Conservation (phyloP, 345 rosid species). For the Geranium rotundifolium region DNA sequence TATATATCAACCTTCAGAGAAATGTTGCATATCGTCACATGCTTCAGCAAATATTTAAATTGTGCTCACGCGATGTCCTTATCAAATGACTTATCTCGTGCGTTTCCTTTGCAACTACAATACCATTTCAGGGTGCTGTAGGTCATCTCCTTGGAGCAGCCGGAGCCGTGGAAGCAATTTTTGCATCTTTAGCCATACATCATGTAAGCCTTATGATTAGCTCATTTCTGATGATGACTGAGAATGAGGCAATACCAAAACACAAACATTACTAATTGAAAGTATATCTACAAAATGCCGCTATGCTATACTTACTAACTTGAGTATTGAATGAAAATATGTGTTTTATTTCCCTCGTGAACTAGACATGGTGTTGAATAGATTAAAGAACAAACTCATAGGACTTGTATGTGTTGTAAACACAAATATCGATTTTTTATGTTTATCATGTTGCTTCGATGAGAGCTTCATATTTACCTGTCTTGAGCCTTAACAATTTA, state of each 20-base stretch:
- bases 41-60: not conserved
- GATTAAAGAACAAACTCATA: not conserved
- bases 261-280: not conserved
- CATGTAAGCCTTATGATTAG: constrained; percentile 29
- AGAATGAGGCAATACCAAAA: not conserved
- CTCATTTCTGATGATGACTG: not conserved
- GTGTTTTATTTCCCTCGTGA: not conserved
- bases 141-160: constrained; percentile 99
- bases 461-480: not conserved
- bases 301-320: not conserved
- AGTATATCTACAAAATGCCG: not conserved
- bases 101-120: not conserved
- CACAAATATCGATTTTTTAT: not conserved
- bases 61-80: not conserved
- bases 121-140: constrained; percentile 55
- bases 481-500: no score
- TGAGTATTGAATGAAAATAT: not conserved
- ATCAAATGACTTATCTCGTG: not conserved
- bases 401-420: not conserved
- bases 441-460: not conserved
- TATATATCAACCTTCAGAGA: no score
- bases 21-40: not conserved
- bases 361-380: not conserved
- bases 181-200: constrained; percentile 58
- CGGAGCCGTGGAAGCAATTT: constrained; percentile 89